A percentile compares a stretch with the other conserved stretches of the same genome.
These are phyloP conservation scores for Tilletia walkeri DNA, from an alignment of 1,284 basidiomycete genomes.

Conservation along the genomic window DNA sequence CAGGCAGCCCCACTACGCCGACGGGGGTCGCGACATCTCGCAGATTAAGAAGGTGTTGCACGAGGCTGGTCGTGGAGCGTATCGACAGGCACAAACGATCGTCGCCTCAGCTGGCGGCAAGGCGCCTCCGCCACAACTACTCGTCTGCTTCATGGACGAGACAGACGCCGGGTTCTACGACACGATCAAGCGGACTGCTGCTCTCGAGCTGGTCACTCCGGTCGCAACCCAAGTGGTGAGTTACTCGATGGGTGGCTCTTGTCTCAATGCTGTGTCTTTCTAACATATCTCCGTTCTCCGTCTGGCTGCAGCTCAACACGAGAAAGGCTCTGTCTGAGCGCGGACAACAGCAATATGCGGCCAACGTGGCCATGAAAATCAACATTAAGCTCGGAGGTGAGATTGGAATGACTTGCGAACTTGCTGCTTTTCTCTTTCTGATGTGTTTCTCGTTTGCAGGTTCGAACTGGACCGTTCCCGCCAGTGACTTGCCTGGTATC, in stretches of 20 bases:
- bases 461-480: conserved; percentile 56
- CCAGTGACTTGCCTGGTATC: conserved; percentile 42
- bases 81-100: conserved; percentile 20
- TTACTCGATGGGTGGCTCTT: not conserved
- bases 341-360: conserved; percentile 58
- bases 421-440: not conserved
- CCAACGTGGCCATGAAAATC: conserved; percentile 55
- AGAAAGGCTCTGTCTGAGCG: conserved; percentile 37
- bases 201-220: conserved; percentile 52
- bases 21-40: conserved; percentile 17
- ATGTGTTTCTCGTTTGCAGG: not conserved
- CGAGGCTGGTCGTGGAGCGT: conserved; percentile 26
- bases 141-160: conserved; percentile 36
- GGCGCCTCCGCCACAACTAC: conserved; percentile 30
- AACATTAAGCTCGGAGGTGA: conserved; percentile 60
- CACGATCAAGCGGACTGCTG: conserved; percentile 56
- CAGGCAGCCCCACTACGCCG: conserved; percentile 19
- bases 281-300: not conserved
- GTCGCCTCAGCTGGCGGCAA: not conserved
- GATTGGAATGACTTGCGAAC: not conserved
- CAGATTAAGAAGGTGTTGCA: conserved; percentile 22
- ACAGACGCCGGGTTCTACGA: conserved; percentile 55
- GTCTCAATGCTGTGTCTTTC: not conserved
- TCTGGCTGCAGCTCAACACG: conserved; percentile 20
- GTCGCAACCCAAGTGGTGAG: conserved; percentile 52